Evolutionary conservation across 202 grass and related monocot species (phyloP).

Genomic region (Zoysia matrella): DNA sequence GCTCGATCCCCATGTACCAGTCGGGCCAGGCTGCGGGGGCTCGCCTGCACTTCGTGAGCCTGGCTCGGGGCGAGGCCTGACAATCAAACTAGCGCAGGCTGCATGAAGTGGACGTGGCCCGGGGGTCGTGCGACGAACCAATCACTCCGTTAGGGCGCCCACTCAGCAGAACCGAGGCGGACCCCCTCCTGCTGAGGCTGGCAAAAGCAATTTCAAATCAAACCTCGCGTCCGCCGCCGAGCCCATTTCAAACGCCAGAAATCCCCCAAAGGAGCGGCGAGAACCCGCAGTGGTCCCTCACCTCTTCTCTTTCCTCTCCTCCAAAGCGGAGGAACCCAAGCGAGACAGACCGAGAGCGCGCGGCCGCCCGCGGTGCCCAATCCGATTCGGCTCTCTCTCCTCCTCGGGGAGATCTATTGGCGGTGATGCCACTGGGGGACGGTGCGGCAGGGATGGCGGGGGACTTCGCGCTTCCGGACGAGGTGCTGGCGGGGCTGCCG

Average conservation of each 20-base stretch:
- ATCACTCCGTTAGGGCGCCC: not conserved
- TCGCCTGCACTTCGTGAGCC: no score
- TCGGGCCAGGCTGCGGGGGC: no score
- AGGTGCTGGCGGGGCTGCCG: constrained; percentile 79
- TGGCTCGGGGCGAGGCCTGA: no score
- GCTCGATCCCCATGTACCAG: no score
- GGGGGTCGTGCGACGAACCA: no score
- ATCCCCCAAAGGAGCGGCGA: constrained; percentile 36
- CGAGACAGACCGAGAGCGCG: not conserved
- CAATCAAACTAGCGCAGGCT: no score
- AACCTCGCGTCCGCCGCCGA: constrained; percentile 57
- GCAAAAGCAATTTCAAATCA: constrained; percentile 40
- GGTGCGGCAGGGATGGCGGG: constrained; percentile 16
- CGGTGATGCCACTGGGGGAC: constrained; percentile 35
- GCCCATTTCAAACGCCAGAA: constrained; percentile 54
- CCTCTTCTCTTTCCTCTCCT: not conserved
- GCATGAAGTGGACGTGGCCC: no score
- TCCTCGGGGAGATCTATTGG: constrained; percentile 34
- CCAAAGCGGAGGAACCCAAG: constrained; percentile 40
- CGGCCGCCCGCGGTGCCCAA: constrained; percentile 4
- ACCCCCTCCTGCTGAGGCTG: not conserved
- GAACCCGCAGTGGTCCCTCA: constrained; percentile 43
- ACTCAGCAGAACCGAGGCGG: constrained; percentile 42
- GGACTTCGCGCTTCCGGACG: constrained; percentile 68
- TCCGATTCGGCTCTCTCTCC: constrained; percentile 18